Evolutionary conservation across 2,329 filamentous ascomycete genomes (phyloP).

Genomic region (Verticillium klebahnii): DNA sequence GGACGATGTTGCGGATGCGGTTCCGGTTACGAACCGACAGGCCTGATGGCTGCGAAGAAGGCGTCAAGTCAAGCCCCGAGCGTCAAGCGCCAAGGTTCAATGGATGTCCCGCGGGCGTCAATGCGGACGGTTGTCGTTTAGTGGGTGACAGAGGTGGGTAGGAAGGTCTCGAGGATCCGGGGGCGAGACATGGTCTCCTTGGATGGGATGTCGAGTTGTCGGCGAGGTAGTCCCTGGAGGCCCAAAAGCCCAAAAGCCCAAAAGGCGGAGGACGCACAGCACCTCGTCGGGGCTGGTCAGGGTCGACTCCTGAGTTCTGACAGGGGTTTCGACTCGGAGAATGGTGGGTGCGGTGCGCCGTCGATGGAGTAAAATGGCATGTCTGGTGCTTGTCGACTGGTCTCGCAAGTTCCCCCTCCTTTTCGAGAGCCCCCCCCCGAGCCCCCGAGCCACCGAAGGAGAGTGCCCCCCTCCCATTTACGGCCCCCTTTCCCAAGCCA

Average conservation of each 20-base stretch:
- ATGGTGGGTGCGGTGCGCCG: background rate
- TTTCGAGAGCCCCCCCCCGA: slow-evolving; percentile 9
- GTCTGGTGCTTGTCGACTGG: background rate
- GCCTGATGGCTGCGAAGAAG: background rate
- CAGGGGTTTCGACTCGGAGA: background rate
- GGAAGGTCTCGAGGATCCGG: slow-evolving; percentile 4
- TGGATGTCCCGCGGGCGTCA: background rate
- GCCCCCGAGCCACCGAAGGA: slow-evolving; percentile 1
- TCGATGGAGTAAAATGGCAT: background rate
- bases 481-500: slow-evolving; percentile 4
- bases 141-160: background rate
- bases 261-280: background rate
- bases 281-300: background rate
- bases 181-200: slow-evolving; percentile 36
- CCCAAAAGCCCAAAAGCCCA: background rate
- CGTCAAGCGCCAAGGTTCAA: background rate
- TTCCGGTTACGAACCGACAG: background rate
- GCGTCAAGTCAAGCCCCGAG: background rate
- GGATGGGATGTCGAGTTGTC: slow-evolving; percentile 1
- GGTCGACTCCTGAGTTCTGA: background rate
- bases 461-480: background rate
- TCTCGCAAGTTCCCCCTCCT: slow-evolving; percentile 5
- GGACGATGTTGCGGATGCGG: background rate
- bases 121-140: background rate
- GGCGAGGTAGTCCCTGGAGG: background rate